Evolutionary conservation across 2,329 filamentous ascomycete species (phyloP).

Genomic region (Rosellinia necatrix): DNA sequence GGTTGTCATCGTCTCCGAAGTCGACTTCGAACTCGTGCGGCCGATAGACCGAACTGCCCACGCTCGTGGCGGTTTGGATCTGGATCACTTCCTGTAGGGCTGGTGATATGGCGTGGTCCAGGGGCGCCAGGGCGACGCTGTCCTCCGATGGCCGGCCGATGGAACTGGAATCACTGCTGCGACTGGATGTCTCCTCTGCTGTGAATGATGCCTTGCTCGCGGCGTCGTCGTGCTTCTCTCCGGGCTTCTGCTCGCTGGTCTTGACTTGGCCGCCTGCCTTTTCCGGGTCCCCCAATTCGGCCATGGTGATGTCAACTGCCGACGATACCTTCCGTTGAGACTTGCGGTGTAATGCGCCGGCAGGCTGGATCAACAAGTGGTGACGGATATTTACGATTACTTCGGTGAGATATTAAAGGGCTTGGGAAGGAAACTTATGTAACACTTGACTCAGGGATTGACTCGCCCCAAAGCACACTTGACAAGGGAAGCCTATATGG

Average conservation of each 20-base stretch:
- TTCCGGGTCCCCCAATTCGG: conserved; percentile 22
- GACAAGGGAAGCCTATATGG: background rate
- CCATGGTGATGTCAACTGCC: conserved; percentile 20
- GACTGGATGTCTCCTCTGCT: conserved; percentile 14
- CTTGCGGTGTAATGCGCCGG: background rate
- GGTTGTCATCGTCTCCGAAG: conserved; percentile 70
- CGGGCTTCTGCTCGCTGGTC: conserved; percentile 9
- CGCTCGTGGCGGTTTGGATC: conserved; percentile 48
- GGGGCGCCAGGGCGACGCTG: conserved; percentile 32
- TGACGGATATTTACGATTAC: background rate
- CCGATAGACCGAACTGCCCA: conserved; percentile 49
- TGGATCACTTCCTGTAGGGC: conserved; percentile 49
- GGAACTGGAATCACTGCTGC: conserved; percentile 26
- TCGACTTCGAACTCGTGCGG: conserved; percentile 72
- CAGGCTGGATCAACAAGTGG: too few relatives aligned
- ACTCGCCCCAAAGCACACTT: background rate
- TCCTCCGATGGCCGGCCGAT: conserved; percentile 36
- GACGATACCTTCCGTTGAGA: background rate
- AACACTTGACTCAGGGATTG: background rate
- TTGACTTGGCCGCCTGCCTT: conserved; percentile 20
- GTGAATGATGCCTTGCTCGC: conserved; percentile 22
- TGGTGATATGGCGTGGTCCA: conserved; percentile 35
- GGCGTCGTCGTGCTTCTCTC: conserved; percentile 18
- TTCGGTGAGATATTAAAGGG: background rate
- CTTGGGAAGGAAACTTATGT: too few relatives aligned